Evolutionary conservation across 805 yeast genomes (phyloP), one percentile per base, ranked within the genome.

Genomic region (Hanseniaspora jakobsenii): DNA sequence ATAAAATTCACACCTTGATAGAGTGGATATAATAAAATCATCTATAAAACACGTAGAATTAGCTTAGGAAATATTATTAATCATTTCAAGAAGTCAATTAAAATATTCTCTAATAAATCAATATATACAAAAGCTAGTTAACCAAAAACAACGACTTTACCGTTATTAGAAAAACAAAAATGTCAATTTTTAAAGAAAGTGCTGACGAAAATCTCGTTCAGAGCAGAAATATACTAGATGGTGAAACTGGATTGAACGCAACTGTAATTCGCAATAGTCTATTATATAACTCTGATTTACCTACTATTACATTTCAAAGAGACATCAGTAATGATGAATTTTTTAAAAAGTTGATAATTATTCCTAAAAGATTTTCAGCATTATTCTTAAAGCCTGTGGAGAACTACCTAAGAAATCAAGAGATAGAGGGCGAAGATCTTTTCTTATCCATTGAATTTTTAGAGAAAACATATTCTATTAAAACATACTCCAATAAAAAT

Each of bases 171-270:
- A n/a, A 70, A 64, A 37, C 66, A 50, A 64, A 59, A 9, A 32
- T 34, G 40, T 32, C 43, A 9, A 38, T 36, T 7, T 36, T 35
- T 37, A 32, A 36, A 31, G 42, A 32, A 21, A 30, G 34, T 19
- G 43, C 39, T 14, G 43, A 32, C 13, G 43, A 37, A 22, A 44
- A 44, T 32, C 31, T 32, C n/a, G 23, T 29, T 13, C 43, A 36
- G 18, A 36, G 34, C 12, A 36, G 38, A 23, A 35, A 44, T n/a
- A 19, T 38, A 13, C 6, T 44, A 13, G 41, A 27, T 13, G 18
- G 31, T 12, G 14, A 26, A n/a, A 14, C 27, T n/a, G 12, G 29
- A 14, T n/a, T 24, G n/a, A 36, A 36, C 3, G 38, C 18, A n/a
- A 18, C 44, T 19, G 16, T 24, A 4, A 19, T 19, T 2, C 10